Base-by-base conservation (phyloP, 495 filamentous ascomycete genomes). In the Thozetella sp. region DNA sequence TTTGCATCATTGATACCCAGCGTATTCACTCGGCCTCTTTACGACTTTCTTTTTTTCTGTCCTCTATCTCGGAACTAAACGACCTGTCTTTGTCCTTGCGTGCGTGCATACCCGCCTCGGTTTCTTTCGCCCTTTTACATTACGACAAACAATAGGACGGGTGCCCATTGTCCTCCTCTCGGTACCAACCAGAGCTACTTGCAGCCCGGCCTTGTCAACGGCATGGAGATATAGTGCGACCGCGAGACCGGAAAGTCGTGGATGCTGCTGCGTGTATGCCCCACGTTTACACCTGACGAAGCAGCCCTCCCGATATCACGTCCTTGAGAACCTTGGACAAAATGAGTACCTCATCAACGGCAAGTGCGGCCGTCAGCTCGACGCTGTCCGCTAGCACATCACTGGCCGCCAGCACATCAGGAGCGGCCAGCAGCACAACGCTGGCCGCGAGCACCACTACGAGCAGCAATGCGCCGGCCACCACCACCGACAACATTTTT, bases 371-470 rank as follows among this genome's bases (percentile, higher is more conserved):
- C 9, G 9, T 37, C 30, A 37, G 30, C 17, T 37, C 30, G 30
- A 37, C 30, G 6, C 30, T n/a, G n/a, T n/a, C n/a, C n/a, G n/a
- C 30, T 15, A 37, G 6, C 6, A 37, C 30, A 37, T 6, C 30
- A 37, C 30, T 6, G 30, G 30, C 30, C 20, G 43, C 53, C 17
- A 37, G 11, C 40, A 48, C 62, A n/a, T n/a, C n/a, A n/a, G n/a
- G n/a, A n/a, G n/a, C n/a, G n/a, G n/a, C n/a, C n/a, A n/a, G 6
- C 30, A 37, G 6, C 6, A 37, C 30, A 37, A 37, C 30, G 15
- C 30, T 6, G 30, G 30, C 30, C 20, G 43, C 53, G 25, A 37
- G 11, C 40, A 48, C 62, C 15, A 56, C 60, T 25, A 40, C 63
- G 1, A 46, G 27, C 11, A 9, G 25, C 53, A 1, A n/a, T 2